Percentiles rank a stretch among this genome's conserved stretches.
Conservation (phyloP, 192 early-diverging fungal genomes). For the Obelidium mucronatum region DNA sequence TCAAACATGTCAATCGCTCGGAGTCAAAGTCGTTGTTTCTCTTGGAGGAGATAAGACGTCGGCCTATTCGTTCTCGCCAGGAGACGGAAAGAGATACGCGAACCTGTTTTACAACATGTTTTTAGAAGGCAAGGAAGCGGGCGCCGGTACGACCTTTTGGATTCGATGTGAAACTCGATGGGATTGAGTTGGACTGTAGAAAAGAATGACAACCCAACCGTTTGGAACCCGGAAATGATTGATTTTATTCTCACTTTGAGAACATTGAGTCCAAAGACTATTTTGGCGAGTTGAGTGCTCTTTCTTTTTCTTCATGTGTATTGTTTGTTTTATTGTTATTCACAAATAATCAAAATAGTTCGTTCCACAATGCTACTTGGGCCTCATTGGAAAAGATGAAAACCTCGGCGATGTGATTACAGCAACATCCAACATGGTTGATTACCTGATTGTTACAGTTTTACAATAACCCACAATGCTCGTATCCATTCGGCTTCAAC, state of each 20-base stretch:
- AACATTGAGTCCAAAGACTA: constrained; percentile 8
- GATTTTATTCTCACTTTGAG: neutral
- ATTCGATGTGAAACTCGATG: neutral
- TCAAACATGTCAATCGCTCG: neutral
- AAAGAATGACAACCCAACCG: constrained; percentile 5
- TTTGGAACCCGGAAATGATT: constrained; percentile 19
- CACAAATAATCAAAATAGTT: no score
- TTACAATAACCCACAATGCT: constrained; percentile 12
- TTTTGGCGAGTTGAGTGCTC: neutral
- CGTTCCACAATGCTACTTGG: constrained; percentile 20
- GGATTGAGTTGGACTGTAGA: constrained; percentile 19
- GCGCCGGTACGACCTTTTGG: neutral
- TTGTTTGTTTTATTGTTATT: no score
- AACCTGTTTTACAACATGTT: constrained; percentile 4
- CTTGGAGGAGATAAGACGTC: constrained; percentile 16
- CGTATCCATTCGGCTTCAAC: constrained; percentile 23
- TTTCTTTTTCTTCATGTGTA: neutral
- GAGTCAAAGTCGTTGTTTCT: constrained; percentile 8
- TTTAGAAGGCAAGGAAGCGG: neutral
- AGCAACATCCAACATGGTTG: neutral
- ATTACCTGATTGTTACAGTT: constrained; percentile 18
- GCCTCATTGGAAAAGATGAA: neutral
- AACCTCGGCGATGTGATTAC: constrained; percentile 7
- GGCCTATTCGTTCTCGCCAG: neutral
- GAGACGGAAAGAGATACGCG: constrained; percentile 4